phyloP scores from a whole-genome alignment of 441 rosid genomes.

The Eutrema salsugineum region DNA sequence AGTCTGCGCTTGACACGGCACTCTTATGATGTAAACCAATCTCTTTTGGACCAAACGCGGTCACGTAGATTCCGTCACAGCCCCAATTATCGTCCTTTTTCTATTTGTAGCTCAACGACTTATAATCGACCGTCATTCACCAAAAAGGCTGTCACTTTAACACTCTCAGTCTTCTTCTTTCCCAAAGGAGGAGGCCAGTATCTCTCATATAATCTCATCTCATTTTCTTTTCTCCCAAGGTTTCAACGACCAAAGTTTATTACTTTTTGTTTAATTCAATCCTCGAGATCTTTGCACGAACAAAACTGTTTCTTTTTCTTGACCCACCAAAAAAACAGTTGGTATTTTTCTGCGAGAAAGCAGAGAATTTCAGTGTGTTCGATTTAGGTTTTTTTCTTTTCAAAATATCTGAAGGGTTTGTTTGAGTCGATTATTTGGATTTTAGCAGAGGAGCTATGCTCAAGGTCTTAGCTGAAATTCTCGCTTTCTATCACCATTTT shows the following conservation, averaged over 20 bases:
- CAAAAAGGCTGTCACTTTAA: slow-evolving; percentile 18
- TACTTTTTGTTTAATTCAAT: background rate
- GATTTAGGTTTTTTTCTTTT: background rate
- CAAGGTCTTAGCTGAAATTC: slow-evolving; percentile 13
- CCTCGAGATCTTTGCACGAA: slow-evolving; percentile 17
- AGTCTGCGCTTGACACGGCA: slow-evolving; percentile 36
- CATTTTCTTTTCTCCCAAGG: background rate
- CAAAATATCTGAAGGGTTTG: background rate
- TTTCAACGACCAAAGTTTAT: background rate
- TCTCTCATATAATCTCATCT: background rate
- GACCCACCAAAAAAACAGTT: background rate
- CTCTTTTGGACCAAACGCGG: slow-evolving; percentile 9
- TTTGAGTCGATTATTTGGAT: background rate
- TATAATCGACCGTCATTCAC: slow-evolving; percentile 3
- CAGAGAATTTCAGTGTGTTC: background rate
- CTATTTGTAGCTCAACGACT: background rate
- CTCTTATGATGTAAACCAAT: background rate
- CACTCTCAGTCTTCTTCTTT: background rate
- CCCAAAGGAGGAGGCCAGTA: background rate
- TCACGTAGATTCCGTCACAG: slow-evolving; percentile 11
- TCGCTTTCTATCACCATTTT: slow-evolving; percentile 9
- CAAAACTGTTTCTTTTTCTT: slow-evolving; percentile 2
- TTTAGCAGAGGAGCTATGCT: slow-evolving; percentile 2
- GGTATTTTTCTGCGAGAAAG: background rate
- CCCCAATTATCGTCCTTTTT: background rate